Percentiles rank a stretch among this genome's conserved stretches.
Conservation (phyloP, 2,329 filamentous ascomycete genomes). For the Alternaria gansuensis region DNA sequence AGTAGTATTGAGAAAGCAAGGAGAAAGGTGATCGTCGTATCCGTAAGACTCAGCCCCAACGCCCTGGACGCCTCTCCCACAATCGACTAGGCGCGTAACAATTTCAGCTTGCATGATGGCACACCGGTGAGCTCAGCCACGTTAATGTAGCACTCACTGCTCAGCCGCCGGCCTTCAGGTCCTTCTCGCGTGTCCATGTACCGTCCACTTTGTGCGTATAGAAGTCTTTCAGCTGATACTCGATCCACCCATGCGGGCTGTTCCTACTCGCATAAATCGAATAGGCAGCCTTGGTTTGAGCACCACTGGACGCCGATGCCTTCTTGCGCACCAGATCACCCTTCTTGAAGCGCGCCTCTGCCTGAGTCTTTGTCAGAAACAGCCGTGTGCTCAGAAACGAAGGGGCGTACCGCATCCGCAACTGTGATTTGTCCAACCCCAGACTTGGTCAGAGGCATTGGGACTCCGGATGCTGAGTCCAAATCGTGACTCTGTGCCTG, state of each 20-base stretch:
- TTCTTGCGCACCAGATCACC: conserved; percentile 42
- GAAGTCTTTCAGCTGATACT: conserved; percentile 42
- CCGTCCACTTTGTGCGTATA: conserved; percentile 27
- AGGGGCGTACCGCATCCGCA: conserved; percentile 27
- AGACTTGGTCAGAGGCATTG: conserved; percentile 38
- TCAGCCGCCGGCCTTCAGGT: conserved; percentile 34
- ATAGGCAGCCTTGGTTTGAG: conserved; percentile 35
- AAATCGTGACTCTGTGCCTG: conserved; percentile 28
- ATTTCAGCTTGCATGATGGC: conserved; percentile 24
- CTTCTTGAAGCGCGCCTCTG: conserved; percentile 35
- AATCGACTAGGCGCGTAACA: conserved; percentile 20
- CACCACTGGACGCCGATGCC: conserved; percentile 25
- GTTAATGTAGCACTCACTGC: conserved; percentile 13
- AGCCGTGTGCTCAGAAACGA: not conserved
- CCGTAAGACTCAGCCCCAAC: conserved; percentile 27
- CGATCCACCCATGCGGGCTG: conserved; percentile 28
- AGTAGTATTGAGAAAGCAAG: conserved; percentile 29
- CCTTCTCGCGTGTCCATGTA: conserved; percentile 43
- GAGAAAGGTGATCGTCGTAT: conserved; percentile 16
- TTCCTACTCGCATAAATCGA: conserved; percentile 23
- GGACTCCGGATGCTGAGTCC: conserved; percentile 22
- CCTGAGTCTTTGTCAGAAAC: conserved; percentile 27
- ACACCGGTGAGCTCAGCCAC: conserved; percentile 39
- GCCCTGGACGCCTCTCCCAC: conserved; percentile 29
- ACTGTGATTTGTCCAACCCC: conserved; percentile 32